Evolutionary conservation across 192 early-diverging fungal genomes (phyloP), one percentile per base, ranked within the genome.

Genomic region (Chytriomyces hyalinus): DNA sequence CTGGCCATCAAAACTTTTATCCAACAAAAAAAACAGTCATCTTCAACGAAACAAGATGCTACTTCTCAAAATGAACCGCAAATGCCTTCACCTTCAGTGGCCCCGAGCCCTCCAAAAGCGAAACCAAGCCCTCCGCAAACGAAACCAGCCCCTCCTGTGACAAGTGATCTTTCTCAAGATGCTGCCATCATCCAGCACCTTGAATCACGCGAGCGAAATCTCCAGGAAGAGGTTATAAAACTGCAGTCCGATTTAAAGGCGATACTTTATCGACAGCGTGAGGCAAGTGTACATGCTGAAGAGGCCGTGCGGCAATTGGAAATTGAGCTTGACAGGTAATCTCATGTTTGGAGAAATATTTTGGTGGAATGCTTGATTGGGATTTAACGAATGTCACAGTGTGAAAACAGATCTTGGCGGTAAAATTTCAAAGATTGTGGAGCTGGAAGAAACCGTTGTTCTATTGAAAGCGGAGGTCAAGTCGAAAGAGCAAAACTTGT

Each of bases 161-260:
- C 70, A 6, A 65, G 62, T n/a, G 72, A 69, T 13, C 70, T 48
- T 7, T 26, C 63, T 22, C n/a, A 17, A 24, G 66, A 70, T 26
- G 75, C 75, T 7, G 49, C 43, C 36, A 48, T 45, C 8, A 49
- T 70, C n/a, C n/a, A 61, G 36, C 17, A 49, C 6, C 61, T 70
- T 9, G 59, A 61, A 66, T 11, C 50, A 22, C 49, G 80, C 4
- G 64, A 57, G 13, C 60, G 82, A 76, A 63, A 81, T 9, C 76
- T 86, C 5, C 65, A 83, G 44, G 61, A 61, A 13, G 83, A 87
- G 53, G 70, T 85, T 26, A 47, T 50, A 10, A 81, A 76, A 26
- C 73, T 83, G 10, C 77, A 82, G 50, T n/a, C 36, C 5, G 87
- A 88, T 51, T 44, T 87, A 8, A 59, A 82, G 63, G 80, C 81